Percentiles rank a stretch among this genome's conserved stretches.
Conservation (phyloP, 169 alveolate species). For the Perkinsus olseni region DNA sequence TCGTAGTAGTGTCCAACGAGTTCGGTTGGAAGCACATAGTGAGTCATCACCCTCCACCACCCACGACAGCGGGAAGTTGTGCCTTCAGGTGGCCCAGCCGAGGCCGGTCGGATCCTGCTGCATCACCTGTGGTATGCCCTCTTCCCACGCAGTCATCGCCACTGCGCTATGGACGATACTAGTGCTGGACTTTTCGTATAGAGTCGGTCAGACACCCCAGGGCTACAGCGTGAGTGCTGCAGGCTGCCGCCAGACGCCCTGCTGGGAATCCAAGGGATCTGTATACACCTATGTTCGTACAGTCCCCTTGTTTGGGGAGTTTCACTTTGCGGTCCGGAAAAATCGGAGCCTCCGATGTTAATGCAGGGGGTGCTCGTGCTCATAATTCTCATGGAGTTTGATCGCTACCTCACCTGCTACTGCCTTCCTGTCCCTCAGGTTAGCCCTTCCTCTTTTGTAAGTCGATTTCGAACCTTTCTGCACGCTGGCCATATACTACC, state of each 20-base stretch:
- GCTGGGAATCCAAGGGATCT: no score
- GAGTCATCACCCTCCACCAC: background rate
- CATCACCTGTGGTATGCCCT: background rate
- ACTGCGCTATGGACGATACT: background rate
- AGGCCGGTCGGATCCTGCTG: background rate
- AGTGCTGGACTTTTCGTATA: background rate
- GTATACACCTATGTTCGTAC: no score
- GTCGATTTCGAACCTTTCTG: background rate
- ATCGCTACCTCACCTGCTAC: no score
- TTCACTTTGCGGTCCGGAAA: no score
- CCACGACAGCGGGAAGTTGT: background rate
- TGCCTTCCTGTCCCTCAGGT: no score
- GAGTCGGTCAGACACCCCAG: background rate
- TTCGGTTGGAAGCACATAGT: background rate
- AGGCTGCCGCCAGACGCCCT: no score
- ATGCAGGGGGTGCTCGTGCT: no score
- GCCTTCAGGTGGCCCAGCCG: background rate
- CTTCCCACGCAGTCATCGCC: background rate
- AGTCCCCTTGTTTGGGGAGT: no score
- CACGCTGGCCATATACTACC: background rate
- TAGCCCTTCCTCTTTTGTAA: background rate
- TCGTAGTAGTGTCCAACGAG: background rate
- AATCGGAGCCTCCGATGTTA: no score
- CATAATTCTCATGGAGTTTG: no score
- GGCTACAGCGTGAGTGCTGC: background rate